phyloP scores from a whole-genome alignment of 1,284 basidiomycete species.

The Malassezia cuniculi region DNA sequence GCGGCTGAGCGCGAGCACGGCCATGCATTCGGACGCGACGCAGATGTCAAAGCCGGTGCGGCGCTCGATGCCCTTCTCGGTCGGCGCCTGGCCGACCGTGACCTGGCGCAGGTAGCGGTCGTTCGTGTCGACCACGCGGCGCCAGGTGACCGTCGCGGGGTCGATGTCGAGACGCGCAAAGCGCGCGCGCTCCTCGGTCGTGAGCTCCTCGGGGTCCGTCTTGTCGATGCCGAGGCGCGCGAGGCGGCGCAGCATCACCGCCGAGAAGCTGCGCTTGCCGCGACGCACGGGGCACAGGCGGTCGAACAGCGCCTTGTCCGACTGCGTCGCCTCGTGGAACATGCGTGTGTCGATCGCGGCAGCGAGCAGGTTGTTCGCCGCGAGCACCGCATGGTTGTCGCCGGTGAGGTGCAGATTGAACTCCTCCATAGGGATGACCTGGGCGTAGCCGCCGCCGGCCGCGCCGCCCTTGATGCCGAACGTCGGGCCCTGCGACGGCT shows the following conservation, averaged over 20 bases:
- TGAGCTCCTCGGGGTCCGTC: constrained; percentile 80
- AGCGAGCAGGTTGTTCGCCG: constrained; percentile 91
- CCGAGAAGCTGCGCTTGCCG: constrained; percentile 84
- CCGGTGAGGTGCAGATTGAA: constrained; percentile 94
- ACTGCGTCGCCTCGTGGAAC: constrained; percentile 93
- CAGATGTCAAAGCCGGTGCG: constrained; percentile 91
- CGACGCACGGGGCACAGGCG: constrained; percentile 86
- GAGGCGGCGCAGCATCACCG: constrained; percentile 88
- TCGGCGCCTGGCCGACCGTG: constrained; percentile 75
- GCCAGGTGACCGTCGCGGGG: constrained; percentile 82
- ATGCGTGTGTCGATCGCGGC: constrained; percentile 93
- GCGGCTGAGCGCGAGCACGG: constrained; percentile 81
- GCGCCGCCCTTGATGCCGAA: constrained; percentile 99
- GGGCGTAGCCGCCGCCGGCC: constrained; percentile 94
- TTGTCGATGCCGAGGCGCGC: constrained; percentile 91
- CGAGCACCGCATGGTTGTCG: constrained; percentile 94
- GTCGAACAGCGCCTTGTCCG: constrained; percentile 84
- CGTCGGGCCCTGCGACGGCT: constrained; percentile 94
- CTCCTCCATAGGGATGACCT: constrained; percentile 99
- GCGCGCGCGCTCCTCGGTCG: constrained; percentile 74
- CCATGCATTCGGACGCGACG: constrained; percentile 96
- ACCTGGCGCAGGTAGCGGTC: constrained; percentile 93
- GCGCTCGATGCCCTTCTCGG: constrained; percentile 78
- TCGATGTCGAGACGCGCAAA: constrained; percentile 91
- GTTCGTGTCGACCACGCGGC: constrained; percentile 91